Base-by-base conservation (phyloP, 306 rosid species). In the Vigna nakashimae region DNA sequence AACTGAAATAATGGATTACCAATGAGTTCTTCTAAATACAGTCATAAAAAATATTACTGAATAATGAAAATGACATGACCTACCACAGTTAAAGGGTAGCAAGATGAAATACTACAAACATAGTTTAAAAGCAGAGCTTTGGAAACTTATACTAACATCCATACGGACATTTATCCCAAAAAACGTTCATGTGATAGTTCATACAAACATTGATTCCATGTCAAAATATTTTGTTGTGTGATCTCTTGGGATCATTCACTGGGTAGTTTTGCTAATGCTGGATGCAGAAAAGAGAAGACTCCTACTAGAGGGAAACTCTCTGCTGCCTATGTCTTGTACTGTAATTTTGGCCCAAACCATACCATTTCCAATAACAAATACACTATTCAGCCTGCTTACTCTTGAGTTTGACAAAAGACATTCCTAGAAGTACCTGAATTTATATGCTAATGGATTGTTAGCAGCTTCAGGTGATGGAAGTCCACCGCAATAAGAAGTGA, bases 401-500 rank as follows among this genome's bases (percentile, higher is more conserved):
- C 28, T 56, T 20, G 17, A 58, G 65, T 60, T 30, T 60, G 45
- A 7, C 28, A 79, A 58, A n/a, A 69, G 75, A 55, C 72, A 65
- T 51, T 79, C 63, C 62, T 60, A 24, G 30, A 62, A 71, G 69
- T 91, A 95, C 98, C 98, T 95, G 86, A 95, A 95, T 82, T 92
- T 95, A 85, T 89, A 95, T 69, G 96, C 98, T 76, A 95, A 79
- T 64, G 98, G 98, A 80, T 92, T 95, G 85, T 95, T 91, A 80
- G 98, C 98, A 65, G 95, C 96, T 82, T 88, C 92, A 51, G 98
- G 98, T 73, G 97, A 90, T 26, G 98, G 98, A 56, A 95, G 88
- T 66, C 98, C 98, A 56, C 98, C 97, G 53, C 98, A 95, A 83
- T 95, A 91, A 79, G 98, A 92, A 67, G 51, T 87, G 83, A 92